Evolutionary conservation across 345 rosid genomes (phyloP), one percentile per base, ranked within the genome.

Genomic region (Excoecaria agallocha): DNA sequence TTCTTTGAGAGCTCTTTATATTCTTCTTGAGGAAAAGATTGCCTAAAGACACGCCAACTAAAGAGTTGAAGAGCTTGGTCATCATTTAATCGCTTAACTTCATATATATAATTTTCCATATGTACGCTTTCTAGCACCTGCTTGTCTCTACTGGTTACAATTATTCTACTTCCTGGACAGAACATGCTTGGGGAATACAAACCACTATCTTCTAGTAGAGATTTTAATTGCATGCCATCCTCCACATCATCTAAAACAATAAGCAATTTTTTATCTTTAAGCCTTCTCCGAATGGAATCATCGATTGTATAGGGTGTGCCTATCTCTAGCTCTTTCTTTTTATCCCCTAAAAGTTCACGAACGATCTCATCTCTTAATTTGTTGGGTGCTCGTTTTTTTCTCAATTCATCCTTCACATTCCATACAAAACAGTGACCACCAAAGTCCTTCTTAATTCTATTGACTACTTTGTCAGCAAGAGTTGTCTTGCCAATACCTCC

Each of bases 91-190:
- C 0, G 0, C 30, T 19, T 4, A 35, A n/a, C 72, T 8, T 52
- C 30, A 69, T 52, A 50, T 17, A 54, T 58, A 22, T 66, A 7
- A 5, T 22, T 25, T 2, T 5, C 10, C 3, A 12, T 3, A 3
- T 24, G 10, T 3, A 66, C 35, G 12, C 1, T 46, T 45, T 22
- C 25, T 20, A 66, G 69, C 9, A 60, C 45, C 20, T 24, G 66
- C 4, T 24, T 46, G 48, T 71, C 46, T 71, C 67, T 71, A 12
- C 45, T 45, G 17, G 75, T 71, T 59, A 71, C 50, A 43, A 71
- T 30, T n/a, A 71, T 25, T 71, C 74, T 45, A 45, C 69, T 66
- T 2, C 69, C 69, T 1, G 60, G 10, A 19, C 60, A 1, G 4
- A 55, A 20, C 1, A 25, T 5, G 10, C 20, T 2, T 55, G 35